phyloP scores from a whole-genome alignment of 2,329 filamentous ascomycete genomes.

The Fusarium mundagurra region DNA sequence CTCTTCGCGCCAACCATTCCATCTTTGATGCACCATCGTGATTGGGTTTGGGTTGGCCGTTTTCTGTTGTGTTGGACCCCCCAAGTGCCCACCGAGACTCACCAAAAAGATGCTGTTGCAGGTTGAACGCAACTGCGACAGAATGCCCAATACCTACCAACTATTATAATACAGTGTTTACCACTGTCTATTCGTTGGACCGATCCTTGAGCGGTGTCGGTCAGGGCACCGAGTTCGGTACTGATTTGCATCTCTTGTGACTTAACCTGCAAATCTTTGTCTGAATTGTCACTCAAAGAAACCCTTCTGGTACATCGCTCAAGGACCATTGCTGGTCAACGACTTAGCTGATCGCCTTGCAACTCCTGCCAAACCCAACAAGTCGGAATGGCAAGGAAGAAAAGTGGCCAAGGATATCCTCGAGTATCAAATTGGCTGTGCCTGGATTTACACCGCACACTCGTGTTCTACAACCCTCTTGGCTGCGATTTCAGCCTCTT shows the following conservation, averaged over 20 bases:
- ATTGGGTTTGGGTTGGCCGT: constrained; percentile 16
- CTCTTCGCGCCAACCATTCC: constrained; percentile 5
- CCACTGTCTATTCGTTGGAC: constrained; percentile 13
- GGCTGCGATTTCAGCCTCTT: not conserved
- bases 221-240: constrained; percentile 26
- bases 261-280: constrained; percentile 29
- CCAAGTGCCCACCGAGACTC: not conserved
- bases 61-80: constrained; percentile 17
- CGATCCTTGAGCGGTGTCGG: constrained; percentile 29
- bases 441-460: constrained; percentile 19
- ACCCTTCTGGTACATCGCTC: constrained; percentile 11
- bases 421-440: constrained; percentile 1
- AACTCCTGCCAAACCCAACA: constrained; percentile 17
- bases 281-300: constrained; percentile 18
- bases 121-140: constrained; percentile 21
- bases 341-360: constrained; percentile 8
- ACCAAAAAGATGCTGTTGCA: constrained; percentile 29
- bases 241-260: constrained; percentile 29
- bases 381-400: constrained; percentile 1
- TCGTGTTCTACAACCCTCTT: constrained; percentile 4
- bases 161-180: constrained; percentile 23
- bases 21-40: constrained; percentile 1
- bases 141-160: constrained; percentile 1
- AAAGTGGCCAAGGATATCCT: constrained; percentile 8
- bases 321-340: constrained; percentile 14